A percentile compares a stretch with the other conserved stretches of the same genome.
Conservation (phyloP, 179 eudicot genomes). For the Beta corolliflora region DNA sequence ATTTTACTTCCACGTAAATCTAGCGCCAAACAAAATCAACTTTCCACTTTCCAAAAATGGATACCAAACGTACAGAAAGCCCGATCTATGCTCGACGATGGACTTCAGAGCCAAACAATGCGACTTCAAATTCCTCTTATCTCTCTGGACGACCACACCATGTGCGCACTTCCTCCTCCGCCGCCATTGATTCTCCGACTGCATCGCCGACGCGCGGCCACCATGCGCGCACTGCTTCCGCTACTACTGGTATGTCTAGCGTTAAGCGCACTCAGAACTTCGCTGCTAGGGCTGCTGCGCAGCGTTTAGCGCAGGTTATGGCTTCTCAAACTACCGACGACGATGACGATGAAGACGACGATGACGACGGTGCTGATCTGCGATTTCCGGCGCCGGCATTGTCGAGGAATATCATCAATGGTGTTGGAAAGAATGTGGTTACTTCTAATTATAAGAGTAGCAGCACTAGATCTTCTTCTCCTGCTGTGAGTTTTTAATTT, state of each 20-base stretch:
- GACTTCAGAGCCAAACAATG: conserved; percentile 41
- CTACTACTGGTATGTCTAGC: conserved; percentile 52
- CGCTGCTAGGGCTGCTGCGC: conserved; percentile 92
- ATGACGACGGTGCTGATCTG: conserved; percentile 40
- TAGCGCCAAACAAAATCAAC: too few species aligned
- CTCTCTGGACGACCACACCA: conserved; percentile 20
- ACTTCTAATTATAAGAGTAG: conserved; percentile 23
- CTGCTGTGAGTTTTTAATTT: conserved; percentile 40
- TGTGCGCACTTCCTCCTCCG: conserved; percentile 46
- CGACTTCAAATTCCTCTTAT: conserved; percentile 26
- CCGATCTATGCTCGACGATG: conserved; percentile 61
- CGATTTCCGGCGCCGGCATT: conserved; percentile 51
- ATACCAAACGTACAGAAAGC: conserved; percentile 32
- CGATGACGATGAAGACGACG: conserved; percentile 59
- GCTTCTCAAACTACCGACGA: conserved; percentile 69
- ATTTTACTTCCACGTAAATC: conserved; percentile 5
- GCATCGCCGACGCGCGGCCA: conserved; percentile 40
- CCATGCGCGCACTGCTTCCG: conserved; percentile 64
- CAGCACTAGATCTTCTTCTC: conserved; percentile 51
- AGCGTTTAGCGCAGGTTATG: conserved; percentile 91
- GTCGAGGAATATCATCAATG: conserved; percentile 33
- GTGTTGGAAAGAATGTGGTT: conserved; percentile 19
- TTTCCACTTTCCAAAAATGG: too few species aligned
- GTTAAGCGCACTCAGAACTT: conserved; percentile 80
- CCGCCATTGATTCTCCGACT: conserved; percentile 28